A percentile compares a stretch with the other conserved stretches of the same genome.
These are phyloP conservation scores for Pseudocercospora crystallina DNA, from an alignment of 2,329 filamentous ascomycete species.

Conservation along the genomic window DNA sequence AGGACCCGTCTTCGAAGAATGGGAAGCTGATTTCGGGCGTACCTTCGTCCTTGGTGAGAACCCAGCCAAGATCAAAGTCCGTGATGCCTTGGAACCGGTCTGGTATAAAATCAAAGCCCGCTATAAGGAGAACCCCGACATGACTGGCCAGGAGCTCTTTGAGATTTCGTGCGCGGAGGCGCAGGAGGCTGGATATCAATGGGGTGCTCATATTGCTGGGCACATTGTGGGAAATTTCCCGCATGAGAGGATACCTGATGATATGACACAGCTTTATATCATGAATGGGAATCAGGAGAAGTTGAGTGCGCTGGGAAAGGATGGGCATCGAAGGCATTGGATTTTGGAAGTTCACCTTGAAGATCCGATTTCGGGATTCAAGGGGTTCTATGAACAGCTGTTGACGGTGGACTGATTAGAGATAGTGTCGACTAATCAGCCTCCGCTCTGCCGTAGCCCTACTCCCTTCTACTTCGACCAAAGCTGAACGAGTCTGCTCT, in stretches of 20 bases:
- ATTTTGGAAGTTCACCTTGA: conserved; percentile 53
- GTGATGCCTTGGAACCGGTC: conserved; percentile 49
- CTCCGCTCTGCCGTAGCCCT: too few species aligned
- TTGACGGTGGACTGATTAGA: conserved; percentile 15
- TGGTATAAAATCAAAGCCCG: conserved; percentile 48
- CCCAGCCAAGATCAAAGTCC: conserved; percentile 45
- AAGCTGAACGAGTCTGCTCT: too few species aligned
- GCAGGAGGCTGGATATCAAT: conserved; percentile 43
- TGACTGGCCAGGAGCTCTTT: conserved; percentile 52
- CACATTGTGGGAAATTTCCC: conserved; percentile 54
- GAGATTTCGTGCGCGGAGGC: conserved; percentile 38
- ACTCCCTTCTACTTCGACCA: too few species aligned
- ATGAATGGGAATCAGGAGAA: conserved; percentile 44
- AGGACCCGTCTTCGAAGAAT: conserved; percentile 54
- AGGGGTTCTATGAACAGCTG: conserved; percentile 46
- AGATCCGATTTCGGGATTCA: conserved; percentile 40
- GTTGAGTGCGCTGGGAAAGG: conserved; percentile 42
- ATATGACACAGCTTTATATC: conserved; percentile 49
- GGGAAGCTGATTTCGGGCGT: conserved; percentile 56
- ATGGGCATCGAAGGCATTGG: conserved; percentile 50
- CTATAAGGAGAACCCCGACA: conserved; percentile 42
- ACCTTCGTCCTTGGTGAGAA: conserved; percentile 54
- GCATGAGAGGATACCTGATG: conserved; percentile 52
- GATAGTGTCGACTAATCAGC: too few species aligned
- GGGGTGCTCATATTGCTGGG: conserved; percentile 47